Evolutionary conservation across 2,329 filamentous ascomycete genomes (phyloP).

Genomic region (Alternaria burnsii): DNA sequence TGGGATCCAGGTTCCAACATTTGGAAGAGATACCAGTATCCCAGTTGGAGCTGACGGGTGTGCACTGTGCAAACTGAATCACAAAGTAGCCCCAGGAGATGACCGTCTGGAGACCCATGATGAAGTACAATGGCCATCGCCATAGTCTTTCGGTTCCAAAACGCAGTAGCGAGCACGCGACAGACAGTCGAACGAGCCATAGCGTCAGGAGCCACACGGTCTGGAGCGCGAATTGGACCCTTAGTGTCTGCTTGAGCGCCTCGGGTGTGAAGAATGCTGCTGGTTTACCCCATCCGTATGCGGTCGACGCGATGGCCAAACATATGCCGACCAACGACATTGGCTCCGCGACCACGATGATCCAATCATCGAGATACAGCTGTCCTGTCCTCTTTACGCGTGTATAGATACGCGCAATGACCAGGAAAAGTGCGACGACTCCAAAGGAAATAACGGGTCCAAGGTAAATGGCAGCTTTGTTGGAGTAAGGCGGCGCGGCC

Average conservation of each 20-base stretch:
- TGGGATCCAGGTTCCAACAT: constrained; percentile 32
- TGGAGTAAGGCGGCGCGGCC: constrained; percentile 27
- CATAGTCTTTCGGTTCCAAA: constrained; percentile 31
- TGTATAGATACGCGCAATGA: constrained; percentile 33
- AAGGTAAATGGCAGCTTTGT: constrained; percentile 30
- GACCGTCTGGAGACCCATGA: constrained; percentile 33
- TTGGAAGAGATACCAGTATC: constrained; percentile 30
- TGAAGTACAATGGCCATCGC: constrained; percentile 30
- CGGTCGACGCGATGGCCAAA: constrained; percentile 24
- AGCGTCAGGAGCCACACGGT: constrained; percentile 36
- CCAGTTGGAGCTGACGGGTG: constrained; percentile 33
- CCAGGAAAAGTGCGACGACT: constrained; percentile 27
- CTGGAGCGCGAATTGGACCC: constrained; percentile 38
- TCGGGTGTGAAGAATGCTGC: constrained; percentile 24
- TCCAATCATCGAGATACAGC: constrained; percentile 38
- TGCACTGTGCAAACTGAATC: constrained; percentile 40
- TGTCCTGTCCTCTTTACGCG: constrained; percentile 25
- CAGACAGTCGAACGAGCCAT: constrained; percentile 33
- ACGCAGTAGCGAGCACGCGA: constrained; percentile 36
- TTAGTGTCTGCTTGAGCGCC: constrained; percentile 20
- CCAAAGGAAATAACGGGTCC: constrained; percentile 32
- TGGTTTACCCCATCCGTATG: constrained; percentile 38
- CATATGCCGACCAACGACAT: constrained; percentile 29
- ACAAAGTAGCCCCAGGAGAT: constrained; percentile 35
- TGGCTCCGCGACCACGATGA: constrained; percentile 34